phyloP scores from a whole-genome alignment of 2,329 filamentous ascomycete genomes.

The Fusarium hainanense region DNA sequence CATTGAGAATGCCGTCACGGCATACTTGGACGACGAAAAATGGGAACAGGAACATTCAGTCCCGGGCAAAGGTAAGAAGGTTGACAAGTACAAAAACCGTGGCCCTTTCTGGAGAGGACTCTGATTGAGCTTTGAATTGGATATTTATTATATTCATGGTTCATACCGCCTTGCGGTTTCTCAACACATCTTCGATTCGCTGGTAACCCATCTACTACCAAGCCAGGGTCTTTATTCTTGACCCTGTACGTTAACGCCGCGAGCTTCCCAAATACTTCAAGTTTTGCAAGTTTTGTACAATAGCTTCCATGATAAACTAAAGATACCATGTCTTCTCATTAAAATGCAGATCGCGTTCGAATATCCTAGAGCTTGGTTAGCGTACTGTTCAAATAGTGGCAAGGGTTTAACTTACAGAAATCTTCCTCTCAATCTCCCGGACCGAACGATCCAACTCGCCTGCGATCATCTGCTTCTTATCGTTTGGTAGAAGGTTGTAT shows the following conservation, averaged over 20 bases:
- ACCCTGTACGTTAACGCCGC: constrained; percentile 49
- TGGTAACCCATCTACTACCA: constrained; percentile 44
- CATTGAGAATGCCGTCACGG: constrained; percentile 70
- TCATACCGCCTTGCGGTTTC: constrained; percentile 41
- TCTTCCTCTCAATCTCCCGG: constrained; percentile 94
- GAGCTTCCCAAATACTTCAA: constrained; percentile 39
- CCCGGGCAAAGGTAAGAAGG: constrained; percentile 39
- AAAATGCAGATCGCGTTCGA: constrained; percentile 69
- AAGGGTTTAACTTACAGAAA: constrained; percentile 67
- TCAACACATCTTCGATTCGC: constrained; percentile 41
- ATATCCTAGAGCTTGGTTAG: constrained; percentile 60
- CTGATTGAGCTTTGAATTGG: constrained; percentile 34
- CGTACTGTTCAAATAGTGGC: neutral
- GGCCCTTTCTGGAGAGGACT: constrained; percentile 50
- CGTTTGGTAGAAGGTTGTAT: constrained; percentile 83
- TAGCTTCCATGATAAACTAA: constrained; percentile 41
- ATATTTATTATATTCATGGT: constrained; percentile 49
- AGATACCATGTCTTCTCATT: constrained; percentile 45
- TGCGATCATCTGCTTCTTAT: constrained; percentile 96
- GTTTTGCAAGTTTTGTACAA: constrained; percentile 46
- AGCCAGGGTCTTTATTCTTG: constrained; percentile 40
- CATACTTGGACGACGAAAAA: constrained; percentile 76
- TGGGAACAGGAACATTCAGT: constrained; percentile 78
- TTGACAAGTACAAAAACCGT: constrained; percentile 48
- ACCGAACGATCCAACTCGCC: constrained; percentile 91